Evolutionary conservation across 2,329 filamentous ascomycete species (phyloP), one percentile per base, ranked within the genome.

Genomic region (Epichloe gansuensis): DNA sequence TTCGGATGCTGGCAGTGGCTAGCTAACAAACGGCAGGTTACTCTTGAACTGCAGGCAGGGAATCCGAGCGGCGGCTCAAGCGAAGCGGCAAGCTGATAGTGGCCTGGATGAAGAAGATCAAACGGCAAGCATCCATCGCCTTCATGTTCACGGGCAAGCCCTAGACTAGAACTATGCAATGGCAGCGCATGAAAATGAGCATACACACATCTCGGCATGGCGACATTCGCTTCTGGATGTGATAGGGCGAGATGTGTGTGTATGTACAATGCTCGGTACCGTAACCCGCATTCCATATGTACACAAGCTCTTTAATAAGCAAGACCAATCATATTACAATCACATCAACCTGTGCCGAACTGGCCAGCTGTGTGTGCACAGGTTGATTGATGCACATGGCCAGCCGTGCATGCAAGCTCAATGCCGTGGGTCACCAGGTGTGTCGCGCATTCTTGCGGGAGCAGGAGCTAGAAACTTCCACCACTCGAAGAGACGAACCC

Each of bases 381-480:
- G 11, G 4, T 17, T 21, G 45, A 37, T 17, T 21, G 45, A 37
- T 37, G 15, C 45, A 35, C 34, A 25, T 9, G 37, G 15, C 46
- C 34, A 28, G 31, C 13, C 38, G 37, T 35, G 13, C 21, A 28
- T 48, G 46, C 34, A 17, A 31, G 31, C 31, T 4, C 9, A 31
- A 31, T 31, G 31, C 31, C 31, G 31, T 31, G 31, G 31, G 31
- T 23, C 25, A 28, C 7, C 28, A 3, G 28, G 28, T 31, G 28
- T 31, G 28, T 31, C 28, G 8, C 28, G 28, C 41, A n/a, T 13
- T 45, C 43, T 21, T 38, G 34, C 15, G 17, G 23, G 12, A 56
- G 34, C 15, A 13, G 23, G 12, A 56, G 54, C 58, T 60, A 61
- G 57, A 57, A 57, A 55, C 55, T 60, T 60, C 59, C 57, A 60